Evolutionary conservation across 495 filamentous ascomycete species (phyloP), one percentile per base, ranked within the genome.

Genomic region (Podospora pseudocomata): DNA sequence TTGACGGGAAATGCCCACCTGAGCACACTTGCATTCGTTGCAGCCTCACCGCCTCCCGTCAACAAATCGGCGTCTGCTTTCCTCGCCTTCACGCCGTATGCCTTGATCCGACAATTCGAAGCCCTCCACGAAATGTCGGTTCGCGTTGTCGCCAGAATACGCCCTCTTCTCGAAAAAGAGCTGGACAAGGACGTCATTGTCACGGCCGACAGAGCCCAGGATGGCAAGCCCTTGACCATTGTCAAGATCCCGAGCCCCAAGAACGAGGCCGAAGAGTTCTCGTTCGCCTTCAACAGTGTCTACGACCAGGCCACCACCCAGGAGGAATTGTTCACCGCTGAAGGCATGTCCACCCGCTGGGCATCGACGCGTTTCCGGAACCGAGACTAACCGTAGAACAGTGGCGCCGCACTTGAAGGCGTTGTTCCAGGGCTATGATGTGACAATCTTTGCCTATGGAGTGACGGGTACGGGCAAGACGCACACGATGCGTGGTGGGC

Each of bases 381-480:
- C 13, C 9, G 0, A 55, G 53, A 54, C 72, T 76, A 62, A 76
- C 71, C 6, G 15, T 23, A 2, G 53, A 65, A 23, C 68, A 87
- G 85, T 86, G 67, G 75, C 83, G 9, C 84, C 85, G 19, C 79
- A 91, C 49, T 82, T 97, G 44, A 97, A 97, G 72, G 90, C 96
- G 65, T 87, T 99, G 5, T 97, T 99, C 81, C 90, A 92, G 76
- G 95, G 95, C 64, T 89, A 93, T 71, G 95, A 99, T 77, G 89
- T 96, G 28, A 97, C 93, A 2, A 85, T 98, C 63, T 99, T 99
- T 75, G 94, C 95, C 54, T 97, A 99, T 73, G 95, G 95, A 54
- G 92, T 94, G 23, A 98, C 95, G 1, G 95, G 95, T 26, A 97
- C 93, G 0, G 95, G 95, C 26, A 99, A 99, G 79, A 99, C 95